phyloP scores from a whole-genome alignment of 345 rosid species.

The Trapa bicornis region DNA sequence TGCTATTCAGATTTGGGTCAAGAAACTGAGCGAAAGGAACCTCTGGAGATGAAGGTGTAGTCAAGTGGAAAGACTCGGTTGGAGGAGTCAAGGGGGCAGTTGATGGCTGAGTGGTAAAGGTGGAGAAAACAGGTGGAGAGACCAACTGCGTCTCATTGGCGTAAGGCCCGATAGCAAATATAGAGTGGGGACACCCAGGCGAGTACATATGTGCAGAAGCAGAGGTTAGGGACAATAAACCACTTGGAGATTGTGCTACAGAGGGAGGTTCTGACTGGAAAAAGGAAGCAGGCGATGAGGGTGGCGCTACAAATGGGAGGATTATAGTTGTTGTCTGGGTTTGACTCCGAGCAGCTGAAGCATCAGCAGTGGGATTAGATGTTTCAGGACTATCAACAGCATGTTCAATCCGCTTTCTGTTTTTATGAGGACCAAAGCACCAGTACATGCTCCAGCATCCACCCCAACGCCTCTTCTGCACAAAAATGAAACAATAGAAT shows the following conservation, averaged over 20 bases:
- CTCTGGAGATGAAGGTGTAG: conserved; percentile 92
- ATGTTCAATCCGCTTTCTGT: conserved; percentile 56
- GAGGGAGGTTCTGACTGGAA: conserved; percentile 89
- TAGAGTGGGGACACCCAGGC: conserved; percentile 61
- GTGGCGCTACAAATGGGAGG: conserved; percentile 82
- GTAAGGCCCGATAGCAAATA: conserved; percentile 89
- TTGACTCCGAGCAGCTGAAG: conserved; percentile 24
- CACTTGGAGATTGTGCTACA: conserved; percentile 69
- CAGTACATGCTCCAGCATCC: conserved; percentile 44
- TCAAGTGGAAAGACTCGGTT: conserved; percentile 64
- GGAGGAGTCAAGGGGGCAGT: conserved; percentile 94
- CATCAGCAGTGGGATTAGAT: conserved; percentile 17
- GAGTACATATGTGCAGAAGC: conserved; percentile 54
- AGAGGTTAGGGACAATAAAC: conserved; percentile 45
- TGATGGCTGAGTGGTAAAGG: conserved; percentile 95
- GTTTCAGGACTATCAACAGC: conserved; percentile 52
- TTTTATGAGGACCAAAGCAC: conserved; percentile 66
- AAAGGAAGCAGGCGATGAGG: conserved; percentile 97
- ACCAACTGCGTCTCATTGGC: conserved; percentile 88
- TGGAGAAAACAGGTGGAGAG: conserved; percentile 85
- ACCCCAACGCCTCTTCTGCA: conserved; percentile 73
- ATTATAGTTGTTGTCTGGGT: conserved; percentile 22
- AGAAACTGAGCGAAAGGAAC: conserved; percentile 88
- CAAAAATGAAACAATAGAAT: conserved; percentile 1
- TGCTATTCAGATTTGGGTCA: conserved; percentile 30